These are phyloP conservation scores for Neurospora sp. DNA, from an alignment of 495 filamentous ascomycete genomes.

Conservation along the genomic window DNA sequence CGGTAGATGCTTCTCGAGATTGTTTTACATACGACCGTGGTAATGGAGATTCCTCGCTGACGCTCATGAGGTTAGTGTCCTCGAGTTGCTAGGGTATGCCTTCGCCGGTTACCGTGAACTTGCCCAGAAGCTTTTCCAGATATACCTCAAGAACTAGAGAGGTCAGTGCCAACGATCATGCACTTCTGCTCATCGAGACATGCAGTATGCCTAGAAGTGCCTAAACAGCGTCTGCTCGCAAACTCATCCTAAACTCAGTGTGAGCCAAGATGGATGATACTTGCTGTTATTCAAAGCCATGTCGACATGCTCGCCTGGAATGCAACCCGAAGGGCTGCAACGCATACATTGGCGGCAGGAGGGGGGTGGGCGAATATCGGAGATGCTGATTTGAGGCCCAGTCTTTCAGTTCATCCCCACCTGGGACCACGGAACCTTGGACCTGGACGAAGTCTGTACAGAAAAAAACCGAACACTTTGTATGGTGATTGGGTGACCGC, in stretches of 20 bases:
- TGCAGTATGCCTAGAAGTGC: neutral
- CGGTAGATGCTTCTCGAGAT: neutral
- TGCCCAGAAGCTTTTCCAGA: neutral
- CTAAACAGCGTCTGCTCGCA: neutral
- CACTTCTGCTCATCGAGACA: neutral
- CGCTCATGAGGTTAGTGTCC: neutral
- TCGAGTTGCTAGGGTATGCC: neutral
- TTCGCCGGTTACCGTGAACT: neutral
- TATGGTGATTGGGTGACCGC: too few relatives aligned
- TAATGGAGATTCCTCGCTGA: neutral
- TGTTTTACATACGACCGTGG: neutral
- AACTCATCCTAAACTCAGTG: neutral
- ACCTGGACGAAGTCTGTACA: neutral
- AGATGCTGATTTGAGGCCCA: neutral
- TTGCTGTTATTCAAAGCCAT: neutral
- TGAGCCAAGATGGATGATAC: neutral
- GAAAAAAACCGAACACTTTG: too few relatives aligned
- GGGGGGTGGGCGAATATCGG: neutral
- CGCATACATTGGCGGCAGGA: neutral
- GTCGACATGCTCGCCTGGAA: neutral
- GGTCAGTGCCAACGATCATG: neutral
- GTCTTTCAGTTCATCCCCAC: neutral
- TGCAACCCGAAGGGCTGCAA: neutral
- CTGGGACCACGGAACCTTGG: neutral
- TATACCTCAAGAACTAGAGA: neutral